phyloP scores from a whole-genome alignment of 345 rosid species.

The Fremontodendron californicum region DNA sequence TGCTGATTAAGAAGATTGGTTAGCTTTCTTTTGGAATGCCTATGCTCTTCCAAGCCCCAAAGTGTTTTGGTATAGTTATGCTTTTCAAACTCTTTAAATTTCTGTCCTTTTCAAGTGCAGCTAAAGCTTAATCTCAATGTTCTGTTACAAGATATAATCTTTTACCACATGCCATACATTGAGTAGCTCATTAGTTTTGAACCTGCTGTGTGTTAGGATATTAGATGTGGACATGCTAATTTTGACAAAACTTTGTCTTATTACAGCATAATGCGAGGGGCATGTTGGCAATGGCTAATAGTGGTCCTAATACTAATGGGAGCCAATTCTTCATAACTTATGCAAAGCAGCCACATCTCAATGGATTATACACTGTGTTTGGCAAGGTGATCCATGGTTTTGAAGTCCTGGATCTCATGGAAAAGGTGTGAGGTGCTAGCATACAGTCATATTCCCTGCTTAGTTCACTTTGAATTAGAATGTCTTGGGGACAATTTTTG shows the following conservation, averaged over 20 bases:
- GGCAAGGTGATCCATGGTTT: conserved; percentile 98
- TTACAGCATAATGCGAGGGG: conserved; percentile 95
- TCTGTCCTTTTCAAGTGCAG: not conserved
- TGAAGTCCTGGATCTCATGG: conserved; percentile 98
- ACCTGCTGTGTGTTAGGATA: not conserved
- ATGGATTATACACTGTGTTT: conserved; percentile 86
- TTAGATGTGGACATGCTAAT: not conserved
- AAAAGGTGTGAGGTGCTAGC: conserved; percentile 53
- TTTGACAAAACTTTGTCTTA: not conserved
- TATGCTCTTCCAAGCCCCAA: not conserved
- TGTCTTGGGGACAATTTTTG: not conserved
- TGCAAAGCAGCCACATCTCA: conserved; percentile 96
- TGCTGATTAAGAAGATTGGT: conserved; percentile 1
- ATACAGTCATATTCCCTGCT: not conserved
- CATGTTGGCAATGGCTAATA: conserved; percentile 88
- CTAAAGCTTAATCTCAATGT: not conserved
- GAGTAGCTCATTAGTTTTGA: not conserved
- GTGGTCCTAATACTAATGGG: conserved; percentile 95
- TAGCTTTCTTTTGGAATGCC: not conserved
- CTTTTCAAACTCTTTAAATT: not conserved
- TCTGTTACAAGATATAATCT: not conserved
- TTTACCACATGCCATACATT: not conserved
- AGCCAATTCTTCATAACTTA: conserved; percentile 88
- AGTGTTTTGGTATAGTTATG: not conserved
- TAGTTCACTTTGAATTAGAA: conserved; percentile 4